These are phyloP conservation scores for Saksenaea oblongispora DNA, from an alignment of 371 early-diverging fungal genomes.

Conservation along the genomic window DNA sequence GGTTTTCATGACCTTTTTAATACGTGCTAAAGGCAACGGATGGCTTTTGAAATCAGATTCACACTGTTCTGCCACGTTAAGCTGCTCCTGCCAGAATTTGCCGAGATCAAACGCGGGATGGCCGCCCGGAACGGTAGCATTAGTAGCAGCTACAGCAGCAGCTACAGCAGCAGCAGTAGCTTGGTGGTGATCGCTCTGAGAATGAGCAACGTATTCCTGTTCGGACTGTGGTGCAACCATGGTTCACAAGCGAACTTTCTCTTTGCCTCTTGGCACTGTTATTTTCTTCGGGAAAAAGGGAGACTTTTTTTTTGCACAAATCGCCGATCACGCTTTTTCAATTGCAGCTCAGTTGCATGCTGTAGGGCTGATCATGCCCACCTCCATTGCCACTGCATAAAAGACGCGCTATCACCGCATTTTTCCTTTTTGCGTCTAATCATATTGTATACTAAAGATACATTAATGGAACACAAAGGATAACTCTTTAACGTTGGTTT, in stretches of 20 bases:
- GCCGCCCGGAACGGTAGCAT: constrained; percentile 16
- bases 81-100: constrained; percentile 53
- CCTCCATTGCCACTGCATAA: too few species aligned
- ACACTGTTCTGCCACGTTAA: constrained; percentile 32
- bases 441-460: too few species aligned
- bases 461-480: too few species aligned
- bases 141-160: constrained; percentile 2
- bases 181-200: background rate
- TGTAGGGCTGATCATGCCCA: too few species aligned
- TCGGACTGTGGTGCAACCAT: constrained; percentile 5
- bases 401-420: too few species aligned
- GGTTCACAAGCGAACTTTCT: background rate
- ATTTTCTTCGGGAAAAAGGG: too few species aligned
- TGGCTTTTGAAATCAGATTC: constrained; percentile 89
- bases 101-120: constrained; percentile 50
- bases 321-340: too few species aligned
- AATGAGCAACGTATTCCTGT: background rate
- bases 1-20: constrained; percentile 99
- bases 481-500: too few species aligned
- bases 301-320: too few species aligned
- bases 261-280: too few species aligned
- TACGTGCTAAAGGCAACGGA: constrained; percentile 95
- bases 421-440: too few species aligned
- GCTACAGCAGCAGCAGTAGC: constrained; percentile 4
- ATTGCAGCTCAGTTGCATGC: too few species aligned